These are phyloP conservation scores for Roridomyces roridus DNA, from an alignment of 768 basidiomycete species.

Conservation along the genomic window DNA sequence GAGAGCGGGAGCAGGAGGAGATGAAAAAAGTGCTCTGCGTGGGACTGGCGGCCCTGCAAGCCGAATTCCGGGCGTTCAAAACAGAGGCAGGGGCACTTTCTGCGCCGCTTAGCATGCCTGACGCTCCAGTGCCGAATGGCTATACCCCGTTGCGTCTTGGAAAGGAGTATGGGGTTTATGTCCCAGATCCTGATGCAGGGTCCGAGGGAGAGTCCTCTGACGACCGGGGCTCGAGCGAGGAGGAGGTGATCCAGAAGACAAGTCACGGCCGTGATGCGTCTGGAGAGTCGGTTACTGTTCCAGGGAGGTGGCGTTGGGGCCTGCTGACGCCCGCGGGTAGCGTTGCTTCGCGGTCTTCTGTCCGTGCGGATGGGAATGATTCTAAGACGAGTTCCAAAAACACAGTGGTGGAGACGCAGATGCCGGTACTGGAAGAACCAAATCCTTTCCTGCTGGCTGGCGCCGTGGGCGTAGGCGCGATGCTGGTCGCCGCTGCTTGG, in stretches of 20 bases:
- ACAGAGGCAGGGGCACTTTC: slow-evolving; percentile 2
- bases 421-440: neutral
- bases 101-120: no score
- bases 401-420: no score
- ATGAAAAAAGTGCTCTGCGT: neutral
- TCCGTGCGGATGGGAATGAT: neutral
- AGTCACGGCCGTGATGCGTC: no score
- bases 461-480: slow-evolving; percentile 10
- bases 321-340: slow-evolving; percentile 24
- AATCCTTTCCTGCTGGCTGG: slow-evolving; percentile 1
- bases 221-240: no score
- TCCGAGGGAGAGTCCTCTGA: neutral
- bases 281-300: neutral
- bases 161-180: no score
- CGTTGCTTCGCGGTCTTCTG: neutral
- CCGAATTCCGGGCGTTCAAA: slow-evolving; percentile 18
- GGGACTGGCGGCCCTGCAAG: slow-evolving; percentile 6
- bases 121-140: no score
- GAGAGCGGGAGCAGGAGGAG: neutral
- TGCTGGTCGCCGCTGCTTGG: slow-evolving; percentile 14
- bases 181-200: no score
- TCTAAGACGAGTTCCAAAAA: neutral
- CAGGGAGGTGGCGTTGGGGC: slow-evolving; percentile 10
- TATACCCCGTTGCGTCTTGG: no score
- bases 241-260: no score